Conservation (phyloP, 441 rosid species). For the Euphorbia schlechtendalii region DNA sequence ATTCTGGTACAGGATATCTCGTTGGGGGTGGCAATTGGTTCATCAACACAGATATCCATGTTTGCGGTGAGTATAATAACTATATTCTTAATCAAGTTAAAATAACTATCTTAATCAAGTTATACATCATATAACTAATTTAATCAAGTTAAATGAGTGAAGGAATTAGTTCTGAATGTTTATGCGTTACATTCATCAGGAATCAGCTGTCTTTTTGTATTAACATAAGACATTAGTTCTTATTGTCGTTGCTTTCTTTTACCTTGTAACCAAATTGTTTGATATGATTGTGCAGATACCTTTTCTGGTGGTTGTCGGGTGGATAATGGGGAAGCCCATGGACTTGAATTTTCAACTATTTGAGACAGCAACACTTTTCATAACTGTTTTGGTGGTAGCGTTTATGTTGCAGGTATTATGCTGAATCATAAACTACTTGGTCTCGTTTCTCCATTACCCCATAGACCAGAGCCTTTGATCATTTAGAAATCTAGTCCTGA, state of each 20-base stretch:
- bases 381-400: conserved; percentile 80
- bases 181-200: not conserved
- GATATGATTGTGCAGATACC: conserved; percentile 50
- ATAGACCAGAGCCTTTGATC: not conserved
- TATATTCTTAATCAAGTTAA: too few species aligned
- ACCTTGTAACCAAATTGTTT: not conserved
- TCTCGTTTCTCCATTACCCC: not conserved
- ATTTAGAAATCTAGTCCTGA: not conserved
- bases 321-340: conserved; percentile 76
- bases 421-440: not conserved
- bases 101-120: too few species aligned
- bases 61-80: conserved; percentile 75
- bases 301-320: conserved; percentile 75
- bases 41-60: conserved; percentile 91
- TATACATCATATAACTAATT: too few species aligned
- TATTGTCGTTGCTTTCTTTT: not conserved
- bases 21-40: conserved; percentile 91
- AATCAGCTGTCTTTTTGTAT: too few species aligned
- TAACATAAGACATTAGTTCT: not conserved
- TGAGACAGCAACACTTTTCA: conserved; percentile 82
- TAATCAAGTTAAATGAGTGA: not conserved
- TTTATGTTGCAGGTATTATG: conserved; percentile 72
- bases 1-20: conserved; percentile 62
- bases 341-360: conserved; percentile 87
- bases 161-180: not conserved